phyloP scores from a whole-genome alignment of 192 early-diverging fungal species.

The Backusella liffmaniae region DNA sequence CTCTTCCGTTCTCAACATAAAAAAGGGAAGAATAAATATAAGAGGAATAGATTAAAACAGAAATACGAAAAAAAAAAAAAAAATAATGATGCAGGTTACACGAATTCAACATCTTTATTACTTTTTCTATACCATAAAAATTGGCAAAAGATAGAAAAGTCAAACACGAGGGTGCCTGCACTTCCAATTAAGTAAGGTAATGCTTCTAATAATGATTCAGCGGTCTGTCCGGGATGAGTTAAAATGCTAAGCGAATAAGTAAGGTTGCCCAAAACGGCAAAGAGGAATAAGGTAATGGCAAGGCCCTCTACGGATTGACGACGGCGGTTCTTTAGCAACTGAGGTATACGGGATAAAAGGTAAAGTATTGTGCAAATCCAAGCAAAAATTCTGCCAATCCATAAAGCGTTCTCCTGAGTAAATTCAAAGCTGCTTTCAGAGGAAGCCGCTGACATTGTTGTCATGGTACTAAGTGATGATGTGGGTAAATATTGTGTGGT shows the following conservation, averaged over 20 bases:
- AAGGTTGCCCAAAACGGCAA: conserved; percentile 70
- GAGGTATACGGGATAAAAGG: conserved; percentile 71
- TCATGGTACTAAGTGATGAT: not conserved
- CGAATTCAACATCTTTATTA: not conserved
- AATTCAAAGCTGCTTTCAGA: not conserved
- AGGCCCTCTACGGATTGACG: conserved; percentile 74
- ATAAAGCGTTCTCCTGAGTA: conserved; percentile 3
- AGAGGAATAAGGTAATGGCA: conserved; percentile 70
- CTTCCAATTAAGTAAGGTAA: conserved; percentile 67
- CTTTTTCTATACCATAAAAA: conserved; percentile 34
- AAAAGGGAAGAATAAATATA: conserved; percentile 7
- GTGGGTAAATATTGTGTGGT: not conserved
- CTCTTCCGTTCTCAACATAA: conserved; percentile 1
- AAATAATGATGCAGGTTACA: conserved; percentile 5
- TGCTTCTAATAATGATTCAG: conserved; percentile 32
- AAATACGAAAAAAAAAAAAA: not conserved
- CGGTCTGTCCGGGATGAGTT: conserved; percentile 29
- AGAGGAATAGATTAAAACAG: not conserved
- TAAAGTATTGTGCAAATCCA: conserved; percentile 69
- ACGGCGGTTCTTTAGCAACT: conserved; percentile 70
- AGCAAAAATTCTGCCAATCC: conserved; percentile 61
- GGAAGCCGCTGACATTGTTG: not conserved
- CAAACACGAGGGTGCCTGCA: conserved; percentile 67
- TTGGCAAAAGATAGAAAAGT: conserved; percentile 65
- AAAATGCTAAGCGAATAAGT: conserved; percentile 59